Conservation (phyloP, 2,329 filamentous ascomycete species). For the Penicillium corylophilum region DNA sequence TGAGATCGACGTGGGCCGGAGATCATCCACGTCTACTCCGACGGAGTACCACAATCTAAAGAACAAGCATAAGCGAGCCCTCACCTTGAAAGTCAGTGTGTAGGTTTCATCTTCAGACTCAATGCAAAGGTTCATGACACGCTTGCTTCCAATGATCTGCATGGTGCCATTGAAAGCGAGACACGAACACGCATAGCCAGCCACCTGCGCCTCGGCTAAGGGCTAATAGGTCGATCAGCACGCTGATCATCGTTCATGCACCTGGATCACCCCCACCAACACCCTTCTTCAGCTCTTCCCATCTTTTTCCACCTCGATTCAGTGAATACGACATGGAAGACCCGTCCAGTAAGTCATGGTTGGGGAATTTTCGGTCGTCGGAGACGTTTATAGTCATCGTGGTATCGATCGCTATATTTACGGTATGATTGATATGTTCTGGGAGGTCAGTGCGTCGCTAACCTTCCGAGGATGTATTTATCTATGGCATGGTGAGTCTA, state of each 20-base stretch:
- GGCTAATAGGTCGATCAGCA: not conserved
- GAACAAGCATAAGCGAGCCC: too few relatives aligned
- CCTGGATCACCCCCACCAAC: not conserved
- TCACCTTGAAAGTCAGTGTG: too few relatives aligned
- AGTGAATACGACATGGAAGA: not conserved
- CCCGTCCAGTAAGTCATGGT: constrained; percentile 15
- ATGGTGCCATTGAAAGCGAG: not conserved
- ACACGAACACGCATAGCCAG: not conserved
- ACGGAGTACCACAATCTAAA: too few relatives aligned
- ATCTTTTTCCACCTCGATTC: not conserved
- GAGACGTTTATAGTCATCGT: constrained; percentile 40
- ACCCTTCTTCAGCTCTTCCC: not conserved
- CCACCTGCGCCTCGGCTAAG: not conserved
- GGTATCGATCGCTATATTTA: constrained; percentile 44
- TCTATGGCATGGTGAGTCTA: constrained; percentile 38
- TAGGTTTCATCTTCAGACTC: not conserved
- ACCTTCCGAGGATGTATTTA: constrained; percentile 37
- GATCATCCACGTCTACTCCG: too few relatives aligned
- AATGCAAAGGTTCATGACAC: not conserved
- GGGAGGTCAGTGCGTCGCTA: not conserved
- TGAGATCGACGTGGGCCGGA: too few relatives aligned
- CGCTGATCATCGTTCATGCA: constrained; percentile 5
- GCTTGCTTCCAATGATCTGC: not conserved
- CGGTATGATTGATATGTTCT: constrained; percentile 27
- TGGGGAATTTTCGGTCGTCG: constrained; percentile 37